Conservation (phyloP, 2,329 filamentous ascomycete species). For the Pyrenophora teres region DNA sequence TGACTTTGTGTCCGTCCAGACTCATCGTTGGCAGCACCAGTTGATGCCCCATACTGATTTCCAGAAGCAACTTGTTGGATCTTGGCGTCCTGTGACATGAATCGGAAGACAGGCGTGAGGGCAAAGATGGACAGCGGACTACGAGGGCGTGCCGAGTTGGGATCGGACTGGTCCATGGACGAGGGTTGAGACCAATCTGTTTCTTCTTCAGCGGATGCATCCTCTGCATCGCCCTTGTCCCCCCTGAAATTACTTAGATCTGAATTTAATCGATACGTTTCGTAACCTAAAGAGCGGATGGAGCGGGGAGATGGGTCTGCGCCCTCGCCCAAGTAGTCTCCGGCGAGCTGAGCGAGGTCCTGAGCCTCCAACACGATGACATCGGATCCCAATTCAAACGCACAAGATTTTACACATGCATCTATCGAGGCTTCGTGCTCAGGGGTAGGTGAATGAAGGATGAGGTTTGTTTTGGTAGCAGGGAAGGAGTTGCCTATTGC, state of each 20-base stretch:
- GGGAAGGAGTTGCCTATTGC: conserved; percentile 53
- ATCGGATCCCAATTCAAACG: conserved; percentile 66
- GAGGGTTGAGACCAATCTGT: conserved; percentile 26
- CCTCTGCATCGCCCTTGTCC: conserved; percentile 38
- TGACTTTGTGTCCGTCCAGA: conserved; percentile 28
- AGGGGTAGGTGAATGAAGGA: conserved; percentile 63
- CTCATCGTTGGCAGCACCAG: conserved; percentile 20
- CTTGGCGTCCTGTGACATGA: conserved; percentile 25
- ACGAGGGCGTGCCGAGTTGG: conserved; percentile 15
- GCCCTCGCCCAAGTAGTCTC: conserved; percentile 70
- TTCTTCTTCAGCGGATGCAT: conserved; percentile 46
- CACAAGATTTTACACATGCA: conserved; percentile 66
- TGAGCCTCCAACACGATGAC: conserved; percentile 70
- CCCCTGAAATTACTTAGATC: conserved; percentile 30
- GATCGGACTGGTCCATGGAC: conserved; percentile 19
- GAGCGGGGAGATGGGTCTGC: conserved; percentile 54
- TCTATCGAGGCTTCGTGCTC: conserved; percentile 62
- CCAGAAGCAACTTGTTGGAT: conserved; percentile 12
- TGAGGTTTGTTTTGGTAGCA: conserved; percentile 59
- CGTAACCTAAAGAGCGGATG: conserved; percentile 58
- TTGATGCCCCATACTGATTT: conserved; percentile 15
- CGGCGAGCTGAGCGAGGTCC: conserved; percentile 71
- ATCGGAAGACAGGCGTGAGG: conserved; percentile 24
- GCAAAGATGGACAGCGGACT: conserved; percentile 24
- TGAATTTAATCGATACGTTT: conserved; percentile 55